Evolutionary conservation across 495 filamentous ascomycete species (phyloP).

Genomic region (Aspergillus kassunensis): DNA sequence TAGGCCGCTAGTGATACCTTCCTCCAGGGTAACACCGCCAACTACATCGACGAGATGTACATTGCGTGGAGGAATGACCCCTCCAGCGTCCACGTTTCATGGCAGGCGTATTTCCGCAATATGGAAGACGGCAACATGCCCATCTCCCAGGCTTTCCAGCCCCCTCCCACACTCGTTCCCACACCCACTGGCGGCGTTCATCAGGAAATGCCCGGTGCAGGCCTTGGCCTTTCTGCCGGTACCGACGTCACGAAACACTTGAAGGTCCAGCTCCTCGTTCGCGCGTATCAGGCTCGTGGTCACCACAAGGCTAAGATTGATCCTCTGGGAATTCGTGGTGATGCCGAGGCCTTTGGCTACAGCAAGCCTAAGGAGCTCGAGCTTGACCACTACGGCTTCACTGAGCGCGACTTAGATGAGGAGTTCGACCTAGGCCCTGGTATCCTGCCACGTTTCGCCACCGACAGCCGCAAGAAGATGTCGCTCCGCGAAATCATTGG

Average conservation of each 20-base stretch:
- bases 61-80: conserved; percentile 93
- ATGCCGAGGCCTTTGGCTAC: conserved; percentile 82
- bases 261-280: conserved; percentile 94
- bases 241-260: conserved; percentile 91
- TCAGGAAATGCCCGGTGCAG: conserved; percentile 64
- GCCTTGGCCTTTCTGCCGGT: conserved; percentile 63
- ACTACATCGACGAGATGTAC: conserved; percentile 99
- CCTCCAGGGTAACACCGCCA: conserved; percentile 89
- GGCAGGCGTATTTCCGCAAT: conserved; percentile 99
- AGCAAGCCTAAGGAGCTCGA: conserved; percentile 88
- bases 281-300: conserved; percentile 95
- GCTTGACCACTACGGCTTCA: conserved; percentile 90
- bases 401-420: conserved; percentile 87
- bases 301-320: conserved; percentile 98
- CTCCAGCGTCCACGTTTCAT: conserved; percentile 91
- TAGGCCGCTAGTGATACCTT: conserved; percentile 91
- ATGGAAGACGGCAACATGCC: conserved; percentile 98
- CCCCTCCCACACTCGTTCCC: conserved; percentile 87
- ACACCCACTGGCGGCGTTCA: conserved; percentile 73
- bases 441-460: conserved; percentile 91
- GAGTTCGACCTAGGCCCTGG: conserved; percentile 92
- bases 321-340: conserved; percentile 85
- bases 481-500: conserved; percentile 89
- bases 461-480: conserved; percentile 87
- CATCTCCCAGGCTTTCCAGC: conserved; percentile 92